Percentiles rank a stretch among this genome's conserved stretches.
phyloP scores from a whole-genome alignment of 2,329 filamentous ascomycete species.

The Didymella arachidicola region DNA sequence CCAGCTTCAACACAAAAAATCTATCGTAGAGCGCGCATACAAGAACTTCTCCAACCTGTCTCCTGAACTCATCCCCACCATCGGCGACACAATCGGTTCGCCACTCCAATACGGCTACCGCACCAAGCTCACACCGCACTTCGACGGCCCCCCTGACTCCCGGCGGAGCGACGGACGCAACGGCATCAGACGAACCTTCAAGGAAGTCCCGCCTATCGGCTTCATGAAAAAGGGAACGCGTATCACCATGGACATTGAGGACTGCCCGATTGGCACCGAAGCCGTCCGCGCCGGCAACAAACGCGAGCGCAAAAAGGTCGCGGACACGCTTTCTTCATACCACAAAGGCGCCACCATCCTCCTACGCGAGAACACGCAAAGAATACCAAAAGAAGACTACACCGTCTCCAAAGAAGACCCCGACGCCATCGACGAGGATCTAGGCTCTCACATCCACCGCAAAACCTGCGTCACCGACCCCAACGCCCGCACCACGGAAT shows the following conservation, averaged over 20 bases:
- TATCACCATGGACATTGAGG: slow-evolving; percentile 89
- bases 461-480: slow-evolving; percentile 90
- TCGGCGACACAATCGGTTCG: slow-evolving; percentile 86
- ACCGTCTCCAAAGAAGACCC: slow-evolving; percentile 41
- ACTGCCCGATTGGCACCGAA: slow-evolving; percentile 93
- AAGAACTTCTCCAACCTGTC: slow-evolving; percentile 86
- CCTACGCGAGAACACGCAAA: slow-evolving; percentile 81
- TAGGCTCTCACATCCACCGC: slow-evolving; percentile 71
- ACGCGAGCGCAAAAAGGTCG: slow-evolving; percentile 78
- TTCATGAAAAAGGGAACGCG: slow-evolving; percentile 88
- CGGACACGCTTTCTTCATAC: slow-evolving; percentile 73
- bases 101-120: slow-evolving; percentile 92
- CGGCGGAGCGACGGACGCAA: slow-evolving; percentile 57
- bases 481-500: slow-evolving; percentile 84
- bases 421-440: slow-evolving; percentile 61
- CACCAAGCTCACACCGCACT: slow-evolving; percentile 97
- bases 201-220: slow-evolving; percentile 78
- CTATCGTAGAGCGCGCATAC: slow-evolving; percentile 90
- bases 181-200: slow-evolving; percentile 65
- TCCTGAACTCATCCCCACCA: slow-evolving; percentile 74
- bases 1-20: slow-evolving; percentile 84
- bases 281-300: slow-evolving; percentile 82
- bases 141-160: slow-evolving; percentile 74
- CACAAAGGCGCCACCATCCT: slow-evolving; percentile 85
- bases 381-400: slow-evolving; percentile 61